Evolutionary conservation across 2,329 filamentous ascomycete genomes (phyloP).

Genomic region (Phialophora tarda): DNA sequence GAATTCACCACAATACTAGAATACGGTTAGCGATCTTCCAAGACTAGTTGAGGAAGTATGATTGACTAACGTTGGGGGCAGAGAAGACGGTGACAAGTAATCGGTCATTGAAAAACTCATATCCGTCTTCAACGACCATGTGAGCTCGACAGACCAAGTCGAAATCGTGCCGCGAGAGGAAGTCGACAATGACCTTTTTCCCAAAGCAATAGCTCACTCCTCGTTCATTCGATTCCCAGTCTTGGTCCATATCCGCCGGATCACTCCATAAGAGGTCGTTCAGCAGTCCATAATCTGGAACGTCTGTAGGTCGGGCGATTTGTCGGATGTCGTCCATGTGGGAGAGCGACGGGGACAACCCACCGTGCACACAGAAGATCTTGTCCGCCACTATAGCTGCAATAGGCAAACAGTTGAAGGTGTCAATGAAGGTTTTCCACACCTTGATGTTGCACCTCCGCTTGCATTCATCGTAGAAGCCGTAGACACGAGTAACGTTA

Average conservation of each 20-base stretch:
- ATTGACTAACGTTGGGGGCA: constrained; percentile 82
- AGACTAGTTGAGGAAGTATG: background rate
- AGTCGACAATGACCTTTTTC: constrained; percentile 97
- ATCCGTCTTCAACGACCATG: constrained; percentile 99
- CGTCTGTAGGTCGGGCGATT: constrained; percentile 93
- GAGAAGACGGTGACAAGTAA: constrained; percentile 97
- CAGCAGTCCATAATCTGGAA: constrained; percentile 92
- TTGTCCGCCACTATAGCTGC: constrained; percentile 96
- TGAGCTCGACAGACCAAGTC: constrained; percentile 96
- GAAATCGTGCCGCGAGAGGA: constrained; percentile 92
- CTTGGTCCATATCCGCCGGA: constrained; percentile 94
- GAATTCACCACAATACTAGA: constrained; percentile 94
- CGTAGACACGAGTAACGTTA: constrained; percentile 93
- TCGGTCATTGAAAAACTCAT: constrained; percentile 97
- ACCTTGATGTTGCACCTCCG: constrained; percentile 94
- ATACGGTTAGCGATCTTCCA: constrained; percentile 3
- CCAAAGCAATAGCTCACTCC: constrained; percentile 98
- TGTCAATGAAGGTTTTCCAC: constrained; percentile 97
- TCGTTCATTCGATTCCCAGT: constrained; percentile 97
- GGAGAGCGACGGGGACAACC: constrained; percentile 84
- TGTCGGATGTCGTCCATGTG: constrained; percentile 99
- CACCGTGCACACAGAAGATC: constrained; percentile 97
- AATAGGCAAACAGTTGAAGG: constrained; percentile 93
- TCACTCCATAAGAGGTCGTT: constrained; percentile 98
- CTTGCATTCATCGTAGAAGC: constrained; percentile 98